These are phyloP conservation scores for Typha latifolia DNA, from an alignment of 176 grass and related monocot species.

Conservation along the genomic window DNA sequence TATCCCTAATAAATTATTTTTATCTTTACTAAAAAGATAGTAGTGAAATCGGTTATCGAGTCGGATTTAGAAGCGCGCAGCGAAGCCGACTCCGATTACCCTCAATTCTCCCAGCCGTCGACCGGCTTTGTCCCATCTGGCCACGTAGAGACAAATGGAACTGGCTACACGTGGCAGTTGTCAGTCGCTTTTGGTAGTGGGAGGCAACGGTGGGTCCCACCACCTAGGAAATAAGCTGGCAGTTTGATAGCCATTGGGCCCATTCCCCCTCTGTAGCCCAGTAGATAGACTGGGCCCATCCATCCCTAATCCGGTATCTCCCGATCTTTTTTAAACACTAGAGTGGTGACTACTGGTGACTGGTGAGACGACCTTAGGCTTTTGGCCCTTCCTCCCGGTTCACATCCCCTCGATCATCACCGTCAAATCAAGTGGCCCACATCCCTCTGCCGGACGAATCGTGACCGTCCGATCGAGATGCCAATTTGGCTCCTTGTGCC, in stretches of 20 bases:
- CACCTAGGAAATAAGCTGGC: neutral
- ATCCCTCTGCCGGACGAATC: neutral
- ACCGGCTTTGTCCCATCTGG: conserved; percentile 10
- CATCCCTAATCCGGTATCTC: neutral
- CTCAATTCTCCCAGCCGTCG: neutral
- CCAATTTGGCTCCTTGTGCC: too few relatives aligned
- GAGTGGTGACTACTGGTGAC: too few relatives aligned
- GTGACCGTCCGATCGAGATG: neutral
- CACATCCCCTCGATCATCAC: too few relatives aligned
- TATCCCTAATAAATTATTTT: too few relatives aligned
- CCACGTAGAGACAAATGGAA: conserved; percentile 10
- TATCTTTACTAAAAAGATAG: too few relatives aligned
- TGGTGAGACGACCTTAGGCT: too few relatives aligned
- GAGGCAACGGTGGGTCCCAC: neutral
- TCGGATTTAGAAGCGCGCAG: too few relatives aligned
- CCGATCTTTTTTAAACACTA: too few relatives aligned
- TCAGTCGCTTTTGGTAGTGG: conserved; percentile 1
- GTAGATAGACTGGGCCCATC: neutral
- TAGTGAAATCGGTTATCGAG: too few relatives aligned
- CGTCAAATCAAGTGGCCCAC: neutral
- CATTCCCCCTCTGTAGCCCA: neutral
- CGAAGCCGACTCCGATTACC: too few relatives aligned
- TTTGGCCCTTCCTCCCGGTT: too few relatives aligned
- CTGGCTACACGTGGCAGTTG: conserved; percentile 5
- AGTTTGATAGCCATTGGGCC: neutral